These are phyloP conservation scores for Taphrina deformans DNA, from an alignment of 1,139 yeast genomes.

Conservation along the genomic window DNA sequence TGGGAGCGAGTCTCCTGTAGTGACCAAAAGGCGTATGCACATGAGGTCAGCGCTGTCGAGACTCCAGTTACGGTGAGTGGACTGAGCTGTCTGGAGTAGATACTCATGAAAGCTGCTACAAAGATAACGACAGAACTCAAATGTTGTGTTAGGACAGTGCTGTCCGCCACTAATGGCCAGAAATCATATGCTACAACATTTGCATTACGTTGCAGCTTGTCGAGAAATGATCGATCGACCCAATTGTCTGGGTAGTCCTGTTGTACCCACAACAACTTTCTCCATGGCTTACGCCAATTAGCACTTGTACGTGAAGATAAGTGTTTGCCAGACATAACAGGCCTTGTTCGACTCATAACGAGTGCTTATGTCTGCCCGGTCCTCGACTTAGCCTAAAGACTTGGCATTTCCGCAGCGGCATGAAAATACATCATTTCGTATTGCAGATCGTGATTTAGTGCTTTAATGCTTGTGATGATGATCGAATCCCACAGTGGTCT, in stretches of 20 bases:
- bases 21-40: constrained; percentile 48
- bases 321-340: neutral
- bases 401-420: no score
- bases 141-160: constrained; percentile 67
- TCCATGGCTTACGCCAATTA: constrained; percentile 55
- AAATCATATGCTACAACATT: constrained; percentile 70
- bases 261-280: constrained; percentile 78
- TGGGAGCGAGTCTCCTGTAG: constrained; percentile 31
- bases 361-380: neutral
- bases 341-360: neutral
- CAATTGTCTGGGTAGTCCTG: constrained; percentile 92
- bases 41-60: constrained; percentile 46
- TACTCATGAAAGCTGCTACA: constrained; percentile 61
- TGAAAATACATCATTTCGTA: no score
- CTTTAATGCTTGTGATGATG: no score
- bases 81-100: constrained; percentile 44
- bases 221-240: constrained; percentile 74
- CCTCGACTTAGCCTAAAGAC: neutral
- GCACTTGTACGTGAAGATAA: neutral
- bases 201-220: constrained; percentile 70
- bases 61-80: constrained; percentile 45
- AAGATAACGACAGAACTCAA: constrained; percentile 62
- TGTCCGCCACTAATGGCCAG: constrained; percentile 63
- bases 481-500: no score
- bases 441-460: no score